A percentile compares a stretch with the other conserved stretches of the same genome.
phyloP scores from a whole-genome alignment of 495 filamentous ascomycete genomes.

The Xylaria palmicola region DNA sequence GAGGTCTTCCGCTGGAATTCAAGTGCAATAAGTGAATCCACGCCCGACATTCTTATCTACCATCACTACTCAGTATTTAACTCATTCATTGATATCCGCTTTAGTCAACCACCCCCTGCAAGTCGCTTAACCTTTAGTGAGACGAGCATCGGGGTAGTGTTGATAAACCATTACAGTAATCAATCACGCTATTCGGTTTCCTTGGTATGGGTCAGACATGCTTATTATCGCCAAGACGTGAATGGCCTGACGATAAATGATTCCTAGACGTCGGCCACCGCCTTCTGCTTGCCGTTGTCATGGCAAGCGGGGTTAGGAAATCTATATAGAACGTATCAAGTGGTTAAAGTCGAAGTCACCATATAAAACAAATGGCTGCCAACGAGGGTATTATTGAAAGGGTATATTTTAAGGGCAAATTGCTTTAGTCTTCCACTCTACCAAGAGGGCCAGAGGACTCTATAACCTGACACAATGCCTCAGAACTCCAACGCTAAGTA shows the following conservation, averaged over 20 bases:
- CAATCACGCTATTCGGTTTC: not conserved
- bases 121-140: not conserved
- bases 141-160: not conserved
- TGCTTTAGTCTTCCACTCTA: slow-evolving; percentile 2
- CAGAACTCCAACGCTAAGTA: slow-evolving; percentile 13
- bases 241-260: not conserved
- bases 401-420: slow-evolving; percentile 9
- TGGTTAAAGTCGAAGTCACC: not conserved
- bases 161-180: slow-evolving; percentile 8
- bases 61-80: not conserved
- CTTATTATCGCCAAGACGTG: not conserved
- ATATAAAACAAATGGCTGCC: not conserved
- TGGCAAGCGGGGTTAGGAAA: not conserved
- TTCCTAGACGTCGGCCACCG: not conserved
- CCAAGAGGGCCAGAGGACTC: not conserved
- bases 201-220: not conserved
- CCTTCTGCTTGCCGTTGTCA: not conserved
- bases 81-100: not conserved
- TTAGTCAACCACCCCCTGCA: not conserved
- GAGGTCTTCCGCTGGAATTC: not conserved
- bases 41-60: not conserved
- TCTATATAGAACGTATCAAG: no score
- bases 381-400: slow-evolving; percentile 8
- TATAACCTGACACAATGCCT: not conserved
- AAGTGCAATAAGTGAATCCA: not conserved